Conservation (phyloP, 306 rosid species). For the Parietaria judaica region DNA sequence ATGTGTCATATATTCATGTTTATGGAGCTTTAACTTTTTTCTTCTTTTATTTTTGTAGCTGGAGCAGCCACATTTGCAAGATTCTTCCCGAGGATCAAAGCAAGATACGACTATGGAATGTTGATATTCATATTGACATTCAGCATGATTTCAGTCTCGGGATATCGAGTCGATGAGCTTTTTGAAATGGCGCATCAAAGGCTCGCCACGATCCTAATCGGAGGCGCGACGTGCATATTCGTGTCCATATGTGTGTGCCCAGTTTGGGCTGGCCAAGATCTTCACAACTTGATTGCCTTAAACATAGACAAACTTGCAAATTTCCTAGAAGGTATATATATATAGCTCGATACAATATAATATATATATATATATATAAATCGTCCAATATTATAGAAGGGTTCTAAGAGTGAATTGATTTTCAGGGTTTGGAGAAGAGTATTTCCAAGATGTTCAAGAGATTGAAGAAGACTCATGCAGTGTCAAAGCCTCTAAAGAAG, state of each 20-base stretch:
- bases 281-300: constrained; percentile 63
- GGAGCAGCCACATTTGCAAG: constrained; percentile 58
- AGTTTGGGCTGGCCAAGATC: constrained; percentile 90
- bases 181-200: constrained; percentile 57
- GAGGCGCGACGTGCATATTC: constrained; percentile 59
- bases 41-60: constrained; percentile 26
- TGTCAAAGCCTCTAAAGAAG: constrained; percentile 9
- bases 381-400: too few relatives aligned
- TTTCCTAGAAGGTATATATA: constrained; percentile 47
- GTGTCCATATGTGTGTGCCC: constrained; percentile 58
- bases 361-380: not conserved
- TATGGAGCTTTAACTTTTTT: too few relatives aligned
- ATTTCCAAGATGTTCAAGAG: constrained; percentile 30
- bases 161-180: constrained; percentile 42
- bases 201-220: constrained; percentile 50
- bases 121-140: constrained; percentile 79
- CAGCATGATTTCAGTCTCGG: constrained; percentile 70
- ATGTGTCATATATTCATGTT: not conserved
- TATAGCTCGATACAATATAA: not conserved
- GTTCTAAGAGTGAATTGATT: not conserved
- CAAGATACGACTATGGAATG: constrained; percentile 80
- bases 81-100: constrained; percentile 66
- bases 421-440: constrained; percentile 59
- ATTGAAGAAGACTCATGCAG: constrained; percentile 17
- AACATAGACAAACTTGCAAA: constrained; percentile 67